Base-by-base conservation (phyloP, 2,329 filamentous ascomycete genomes). In the Harringtonia lauricola region DNA sequence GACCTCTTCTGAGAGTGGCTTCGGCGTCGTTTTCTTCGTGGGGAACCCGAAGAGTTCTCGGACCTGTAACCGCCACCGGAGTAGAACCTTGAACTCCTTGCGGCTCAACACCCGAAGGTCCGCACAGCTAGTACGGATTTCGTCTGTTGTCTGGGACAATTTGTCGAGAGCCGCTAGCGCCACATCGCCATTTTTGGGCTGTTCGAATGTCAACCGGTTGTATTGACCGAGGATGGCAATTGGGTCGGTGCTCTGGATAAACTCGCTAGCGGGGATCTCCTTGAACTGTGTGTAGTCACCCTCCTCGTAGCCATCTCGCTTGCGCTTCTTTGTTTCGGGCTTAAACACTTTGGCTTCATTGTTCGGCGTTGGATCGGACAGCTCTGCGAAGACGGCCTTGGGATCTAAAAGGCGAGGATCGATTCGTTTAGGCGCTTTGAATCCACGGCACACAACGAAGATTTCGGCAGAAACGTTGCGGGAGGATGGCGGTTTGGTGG, bases 291-390 rank as follows among this genome's bases (percentile, higher is more conserved):
- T 90, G 62, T 83, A 95, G 52, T 98, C 88, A 30, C 87, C 90
- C 63, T 98, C 92, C 52, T 96, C 90, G 52, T 98, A 98, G 71
- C 92, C 92, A 36, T 94, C 90, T 70, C 92, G 75, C 76, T 95
- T 96, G 46, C 92, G 73, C 77, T 95, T 98, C 74, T 96, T 98
- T 58, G 86, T 72, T 59, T 98, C 92, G 0, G 92, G 92, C 52
- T 98, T 95, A 71, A 90, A 98, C 2, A 98, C 92, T 61, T 94
- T 95, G 33, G 92, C 92, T 61, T 98, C 92, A 54, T 96, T 94
- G 63, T 96, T 98, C 2, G 88, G 87, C 0, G 82, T 83, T 2
- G 85, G 79, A 45, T 84, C 86, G 28, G 83, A 70, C n/a, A 95
- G 68, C 61, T 98, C 92, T 28, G 89, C 89, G 57, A 98, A 98